Evolutionary conservation across 768 basidiomycete genomes (phyloP).

Genomic region (Termitomyces sp.): DNA sequence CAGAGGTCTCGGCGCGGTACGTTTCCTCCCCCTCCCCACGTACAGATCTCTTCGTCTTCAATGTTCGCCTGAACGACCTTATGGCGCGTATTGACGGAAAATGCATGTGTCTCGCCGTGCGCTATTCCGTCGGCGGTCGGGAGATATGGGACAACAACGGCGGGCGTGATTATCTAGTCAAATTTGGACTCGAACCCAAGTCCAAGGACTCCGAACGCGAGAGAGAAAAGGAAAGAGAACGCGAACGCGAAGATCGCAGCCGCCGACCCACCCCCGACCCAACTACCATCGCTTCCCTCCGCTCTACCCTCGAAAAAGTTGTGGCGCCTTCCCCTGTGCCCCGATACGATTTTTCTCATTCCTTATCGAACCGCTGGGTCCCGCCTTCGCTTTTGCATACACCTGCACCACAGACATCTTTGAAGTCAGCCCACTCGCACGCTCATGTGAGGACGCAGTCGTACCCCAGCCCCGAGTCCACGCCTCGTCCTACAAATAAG

Average conservation of each 20-base stretch:
- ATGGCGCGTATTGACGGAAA: constrained; percentile 76
- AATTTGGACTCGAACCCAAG: constrained; percentile 41
- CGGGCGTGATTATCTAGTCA: constrained; percentile 72
- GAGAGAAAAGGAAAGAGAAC: constrained; percentile 5
- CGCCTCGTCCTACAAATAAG: background rate
- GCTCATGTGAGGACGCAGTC: constrained; percentile 38
- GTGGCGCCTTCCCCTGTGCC: constrained; percentile 28
- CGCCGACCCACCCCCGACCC: constrained; percentile 11
- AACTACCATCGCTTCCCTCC: constrained; percentile 2
- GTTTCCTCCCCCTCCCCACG: constrained; percentile 38
- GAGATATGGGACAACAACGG: constrained; percentile 94
- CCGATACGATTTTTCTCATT: constrained; percentile 53
- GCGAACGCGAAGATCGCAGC: background rate
- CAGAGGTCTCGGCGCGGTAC: constrained; percentile 82
- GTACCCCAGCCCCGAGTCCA: constrained; percentile 29
- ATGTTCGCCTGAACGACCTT: constrained; percentile 72
- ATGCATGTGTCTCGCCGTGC: constrained; percentile 72
- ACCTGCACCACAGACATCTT: background rate
- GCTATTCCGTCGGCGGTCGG: constrained; percentile 60
- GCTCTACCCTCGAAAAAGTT: constrained; percentile 57
- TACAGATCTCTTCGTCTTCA: constrained; percentile 75
- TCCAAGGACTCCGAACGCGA: constrained; percentile 6
- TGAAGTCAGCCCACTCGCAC: background rate
- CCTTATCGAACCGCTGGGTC: constrained; percentile 45
- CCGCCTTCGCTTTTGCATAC: constrained; percentile 13